Conservation (phyloP, 2,329 filamentous ascomycete genomes). For the Leptodontidium sp. region DNA sequence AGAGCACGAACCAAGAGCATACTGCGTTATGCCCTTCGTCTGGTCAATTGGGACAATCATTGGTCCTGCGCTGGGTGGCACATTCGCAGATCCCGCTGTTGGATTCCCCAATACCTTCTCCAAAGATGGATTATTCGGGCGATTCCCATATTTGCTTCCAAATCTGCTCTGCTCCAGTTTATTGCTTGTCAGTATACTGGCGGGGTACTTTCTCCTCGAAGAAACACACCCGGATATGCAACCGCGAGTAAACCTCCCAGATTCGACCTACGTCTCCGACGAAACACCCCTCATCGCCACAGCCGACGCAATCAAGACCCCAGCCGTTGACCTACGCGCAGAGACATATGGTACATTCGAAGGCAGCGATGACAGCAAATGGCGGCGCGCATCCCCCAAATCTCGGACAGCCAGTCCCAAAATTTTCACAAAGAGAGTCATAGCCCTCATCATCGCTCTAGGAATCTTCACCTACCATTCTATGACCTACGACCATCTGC, state of each 20-base stretch:
- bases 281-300: constrained; percentile 77
- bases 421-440: constrained; percentile 69
- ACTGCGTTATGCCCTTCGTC: constrained; percentile 92
- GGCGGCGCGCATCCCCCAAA: constrained; percentile 45
- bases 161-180: constrained; percentile 83
- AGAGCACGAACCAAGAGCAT: constrained; percentile 87
- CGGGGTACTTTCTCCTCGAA: constrained; percentile 82
- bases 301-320: constrained; percentile 76
- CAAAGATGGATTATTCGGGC: constrained; percentile 72
- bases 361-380: constrained; percentile 42
- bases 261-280: constrained; percentile 58
- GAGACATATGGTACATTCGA: constrained; percentile 81
- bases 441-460: constrained; percentile 81
- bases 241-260: constrained; percentile 56
- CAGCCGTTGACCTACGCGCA: constrained; percentile 75
- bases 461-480: constrained; percentile 94
- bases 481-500: constrained; percentile 92
- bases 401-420: constrained; percentile 43
- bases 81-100: constrained; percentile 79
- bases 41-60: constrained; percentile 92
- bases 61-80: constrained; percentile 86
- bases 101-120: constrained; percentile 79
- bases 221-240: constrained; percentile 91
- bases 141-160: constrained; percentile 86
- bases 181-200: constrained; percentile 79